Percentiles rank a stretch among this genome's conserved stretches.
These are phyloP conservation scores for Beverwykella pulmonaria DNA, from an alignment of 495 filamentous ascomycete species.

Conservation along the genomic window DNA sequence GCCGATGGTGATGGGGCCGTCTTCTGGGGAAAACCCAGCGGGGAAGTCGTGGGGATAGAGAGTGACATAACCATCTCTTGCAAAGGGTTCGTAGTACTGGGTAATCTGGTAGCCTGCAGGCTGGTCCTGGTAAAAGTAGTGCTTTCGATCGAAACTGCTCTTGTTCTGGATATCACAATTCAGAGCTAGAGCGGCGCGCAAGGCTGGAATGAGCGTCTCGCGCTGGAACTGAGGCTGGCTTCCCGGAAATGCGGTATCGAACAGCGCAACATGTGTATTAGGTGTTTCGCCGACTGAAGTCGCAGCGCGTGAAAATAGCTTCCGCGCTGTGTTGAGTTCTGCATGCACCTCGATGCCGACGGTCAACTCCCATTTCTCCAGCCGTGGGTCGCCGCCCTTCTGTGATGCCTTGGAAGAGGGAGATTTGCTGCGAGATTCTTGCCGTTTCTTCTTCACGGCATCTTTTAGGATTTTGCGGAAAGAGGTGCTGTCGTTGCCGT, in stretches of 20 bases:
- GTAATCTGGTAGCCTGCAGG: conserved; percentile 96
- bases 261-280: conserved; percentile 83
- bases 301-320: conserved; percentile 80
- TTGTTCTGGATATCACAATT: conserved; percentile 72
- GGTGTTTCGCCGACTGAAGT: conserved; percentile 70
- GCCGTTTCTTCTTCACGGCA: conserved; percentile 56
- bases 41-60: conserved; percentile 67
- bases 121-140: conserved; percentile 99
- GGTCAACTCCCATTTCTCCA: conserved; percentile 80
- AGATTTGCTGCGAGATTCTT: conserved; percentile 44
- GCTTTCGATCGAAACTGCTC: conserved; percentile 91
- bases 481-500: conserved; percentile 47
- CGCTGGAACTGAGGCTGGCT: conserved; percentile 84
- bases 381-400: conserved; percentile 48
- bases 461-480: conserved; percentile 77
- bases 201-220: conserved; percentile 80
- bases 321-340: conserved; percentile 81
- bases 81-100: conserved; percentile 91
- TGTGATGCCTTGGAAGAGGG: conserved; percentile 37
- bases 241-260: conserved; percentile 89
- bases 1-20: conserved; percentile 68
- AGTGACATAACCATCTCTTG: conserved; percentile 69
- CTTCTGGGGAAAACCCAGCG: conserved; percentile 69
- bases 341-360: conserved; percentile 98
- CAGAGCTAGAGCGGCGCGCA: conserved; percentile 85